Percentiles rank a stretch among this genome's conserved stretches.
These are phyloP conservation scores for Cystofilobasidium bisporidii DNA, from an alignment of 768 basidiomycete genomes.

Conservation along the genomic window DNA sequence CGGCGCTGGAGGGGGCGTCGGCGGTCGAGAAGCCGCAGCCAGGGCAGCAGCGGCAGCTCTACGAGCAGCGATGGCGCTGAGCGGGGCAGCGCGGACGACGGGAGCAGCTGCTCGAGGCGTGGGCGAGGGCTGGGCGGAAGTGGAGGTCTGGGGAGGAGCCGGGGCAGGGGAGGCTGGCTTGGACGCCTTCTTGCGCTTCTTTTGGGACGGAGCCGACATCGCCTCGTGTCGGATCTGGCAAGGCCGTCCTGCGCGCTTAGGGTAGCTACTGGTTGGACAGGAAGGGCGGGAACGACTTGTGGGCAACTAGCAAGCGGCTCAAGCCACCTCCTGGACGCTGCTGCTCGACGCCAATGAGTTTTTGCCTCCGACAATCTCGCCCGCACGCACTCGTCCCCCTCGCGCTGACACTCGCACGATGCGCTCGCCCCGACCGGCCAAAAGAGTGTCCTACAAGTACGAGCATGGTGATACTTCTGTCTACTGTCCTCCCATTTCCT, in stretches of 20 bases:
- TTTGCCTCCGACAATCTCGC: too few relatives aligned
- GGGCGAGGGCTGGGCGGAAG: not conserved
- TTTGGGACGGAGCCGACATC: not conserved
- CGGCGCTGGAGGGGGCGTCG: not conserved
- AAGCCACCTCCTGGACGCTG: too few relatives aligned
- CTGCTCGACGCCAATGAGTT: too few relatives aligned
- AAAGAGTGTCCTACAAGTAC: too few relatives aligned
- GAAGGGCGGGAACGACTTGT: too few relatives aligned
- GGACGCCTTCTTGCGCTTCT: slow-evolving; percentile 1
- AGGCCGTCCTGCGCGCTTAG: too few relatives aligned
- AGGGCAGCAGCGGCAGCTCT: not conserved
- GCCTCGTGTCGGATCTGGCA: too few relatives aligned
- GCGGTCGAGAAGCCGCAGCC: not conserved
- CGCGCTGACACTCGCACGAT: too few relatives aligned
- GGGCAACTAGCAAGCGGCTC: too few relatives aligned
- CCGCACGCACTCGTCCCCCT: too few relatives aligned
- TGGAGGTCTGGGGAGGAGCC: not conserved
- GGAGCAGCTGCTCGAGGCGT: not conserved
- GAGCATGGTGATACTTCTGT: not conserved
- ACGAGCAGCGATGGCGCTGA: not conserved
- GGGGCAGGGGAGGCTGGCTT: not conserved
- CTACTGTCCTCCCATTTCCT: not conserved
- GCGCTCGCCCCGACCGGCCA: too few relatives aligned
- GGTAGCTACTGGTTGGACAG: too few relatives aligned
- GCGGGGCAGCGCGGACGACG: not conserved